Evolutionary conservation across 148 eudicot species (phyloP), one percentile per base, ranked within the genome.

Genomic region (Hydrangea macrophylla): DNA sequence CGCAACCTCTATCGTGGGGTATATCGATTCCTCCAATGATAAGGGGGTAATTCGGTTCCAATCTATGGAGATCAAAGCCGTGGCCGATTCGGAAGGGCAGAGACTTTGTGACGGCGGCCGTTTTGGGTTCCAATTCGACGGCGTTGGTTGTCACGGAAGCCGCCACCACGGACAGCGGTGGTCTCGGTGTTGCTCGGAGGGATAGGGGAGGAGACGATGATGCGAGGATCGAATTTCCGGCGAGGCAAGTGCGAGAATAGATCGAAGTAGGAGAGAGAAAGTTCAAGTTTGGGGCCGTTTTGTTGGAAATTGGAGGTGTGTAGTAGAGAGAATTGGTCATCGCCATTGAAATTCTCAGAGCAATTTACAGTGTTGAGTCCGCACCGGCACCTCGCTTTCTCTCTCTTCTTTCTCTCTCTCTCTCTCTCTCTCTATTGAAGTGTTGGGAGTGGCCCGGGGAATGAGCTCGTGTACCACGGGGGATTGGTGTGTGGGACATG

Each of bases 11-110:
- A 28, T 90, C 96, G 69, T 88, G 93, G 55, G 98, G 98, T 65
- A 92, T 86, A 65, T 82, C 53, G 54, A 92, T 79, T 17, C 98
- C 98, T 11, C 96, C 98, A 62, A 93, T 84, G 73, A 93, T 90
- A 76, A 93, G 85, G 17, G 98, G 96, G 61, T 93, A 93, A 0
- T 94, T 94, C 36, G 92, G 96, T 73, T 93, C 98, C 50, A 93
- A 71, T 35, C 98, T 73, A 69, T 90, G 98, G 28, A 93, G 85
- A 60, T 93, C 98, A 39, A 93, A 93, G 63, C 96, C 98, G 62
- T 93, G 98, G 2, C 98, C 98, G 48, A 93, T 84, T 30, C 98
- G 80, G 55, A 90, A 93, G 11, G 96, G 98, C 2, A 90, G 83
- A 31, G 73, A 37, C 76, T 86, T 93, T 2, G 70, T 58, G 0